phyloP scores from a whole-genome alignment of 192 early-diverging fungal species.

The Radiomyces spectabilis region DNA sequence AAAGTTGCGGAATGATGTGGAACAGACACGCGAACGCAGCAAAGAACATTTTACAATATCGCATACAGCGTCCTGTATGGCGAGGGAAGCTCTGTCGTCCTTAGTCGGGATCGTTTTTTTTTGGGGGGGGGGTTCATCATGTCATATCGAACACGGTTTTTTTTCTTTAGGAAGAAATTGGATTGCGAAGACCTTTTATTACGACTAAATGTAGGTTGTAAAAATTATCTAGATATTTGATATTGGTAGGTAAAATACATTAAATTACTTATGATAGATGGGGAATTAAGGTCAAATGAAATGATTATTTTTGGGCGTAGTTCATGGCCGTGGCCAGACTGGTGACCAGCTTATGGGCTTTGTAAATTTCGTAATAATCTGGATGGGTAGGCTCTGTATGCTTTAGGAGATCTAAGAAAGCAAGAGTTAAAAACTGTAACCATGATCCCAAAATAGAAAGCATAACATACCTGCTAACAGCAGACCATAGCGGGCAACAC shows the following conservation, averaged over 20 bases:
- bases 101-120: too few species aligned
- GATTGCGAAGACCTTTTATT: too few species aligned
- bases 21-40: too few species aligned
- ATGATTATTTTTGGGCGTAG: constrained; percentile 2
- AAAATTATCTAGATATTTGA: too few species aligned
- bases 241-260: neutral
- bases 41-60: too few species aligned
- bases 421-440: constrained; percentile 1
- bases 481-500: constrained; percentile 66
- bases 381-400: constrained; percentile 13
- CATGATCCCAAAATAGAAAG: constrained; percentile 5
- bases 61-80: too few species aligned
- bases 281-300: neutral
- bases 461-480: constrained; percentile 43
- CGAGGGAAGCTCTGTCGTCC: too few species aligned
- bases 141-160: too few species aligned
- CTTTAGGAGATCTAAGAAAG: constrained; percentile 29
- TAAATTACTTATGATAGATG: neutral
- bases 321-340: constrained; percentile 18
- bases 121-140: too few species aligned
- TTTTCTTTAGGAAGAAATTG: too few species aligned
- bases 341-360: constrained; percentile 15
- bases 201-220: too few species aligned
- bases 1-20: too few species aligned
- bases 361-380: constrained; percentile 15